Evolutionary conservation across 495 filamentous ascomycete genomes (phyloP), one percentile per base, ranked within the genome.

Genomic region (Aspergillus homomorphus): DNA sequence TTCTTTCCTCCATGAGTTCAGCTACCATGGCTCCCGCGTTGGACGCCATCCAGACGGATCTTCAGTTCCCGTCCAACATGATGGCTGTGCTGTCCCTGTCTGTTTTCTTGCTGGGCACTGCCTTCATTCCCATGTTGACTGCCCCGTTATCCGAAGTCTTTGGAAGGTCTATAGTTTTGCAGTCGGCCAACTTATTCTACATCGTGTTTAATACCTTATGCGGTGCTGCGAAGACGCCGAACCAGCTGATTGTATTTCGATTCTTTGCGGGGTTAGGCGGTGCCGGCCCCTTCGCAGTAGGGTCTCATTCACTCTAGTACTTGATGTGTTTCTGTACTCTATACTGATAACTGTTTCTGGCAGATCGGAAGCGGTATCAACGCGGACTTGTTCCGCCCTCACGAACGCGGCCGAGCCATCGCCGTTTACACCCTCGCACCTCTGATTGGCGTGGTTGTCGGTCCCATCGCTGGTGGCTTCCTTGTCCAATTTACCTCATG

Each of bases 1-100:
- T 65, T n/a, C 54, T 67, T n/a, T 61, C 62, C 1, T 73, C 38
- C 41, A 82, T 85, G 5, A 82, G 84, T 0, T 84, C 80, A 4
- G 77, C 82, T 20, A 88, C 90, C 73, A 77, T 89, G 4, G 85
- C 87, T 2, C 89, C 89, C 0, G 82, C 82, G 0, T 67, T 89
- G 8, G 60, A 59, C 12, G 58, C 70, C 0, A 80, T 89, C 26
- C 65, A 72, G 30, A 41, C 57, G 7, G 87, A 89, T 16, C 75
- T 90, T 22, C 58, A 77, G 21, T 84, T 89, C 33, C 74, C 71
- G 8, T 51, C 46, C 18, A 48, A 66, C 52, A 66, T 82, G 19
- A 71, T 82, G 57, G 67, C 71, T 10, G 70, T 80, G 15, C 67
- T 90, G 45, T 76, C 76, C 0, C 59, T 84, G 24, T 83, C 80